Base-by-base conservation (phyloP, 2,329 filamentous ascomycete species). In the Neofusicoccum laricinum region DNA sequence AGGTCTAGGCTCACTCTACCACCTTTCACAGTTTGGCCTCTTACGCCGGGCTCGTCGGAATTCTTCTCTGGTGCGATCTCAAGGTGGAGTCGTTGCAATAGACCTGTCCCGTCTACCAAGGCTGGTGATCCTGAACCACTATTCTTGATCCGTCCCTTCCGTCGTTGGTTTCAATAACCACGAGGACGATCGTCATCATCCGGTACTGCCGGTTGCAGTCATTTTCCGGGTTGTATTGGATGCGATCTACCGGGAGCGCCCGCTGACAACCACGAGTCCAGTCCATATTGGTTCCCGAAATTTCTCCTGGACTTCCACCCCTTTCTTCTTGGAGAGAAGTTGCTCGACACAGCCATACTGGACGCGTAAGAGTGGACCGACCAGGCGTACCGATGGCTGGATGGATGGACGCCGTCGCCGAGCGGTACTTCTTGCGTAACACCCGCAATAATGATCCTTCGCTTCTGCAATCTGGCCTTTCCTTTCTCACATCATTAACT, bases 181-280 rank as follows among this genome's bases (percentile, higher is more conserved):
- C 14, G 12, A 2, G 19, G 2, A 3, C 41, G 14, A 21, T 38
- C 15, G 10, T 51, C 49, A 14, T 19, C 4, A 21, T 15, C 46
- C 21, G 46, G 46, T 32, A 12, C 21, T 17, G 30, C 49, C 49
- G 49, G 49, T 50, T 51, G 49, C 49, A 30, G 17, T n/a, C 51
- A 10, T 41, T 57, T 43, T 32, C 51, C 51, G 51, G 40, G 55
- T 58, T 25, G 12, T 41, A 14, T 12, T 36, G 49, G 10, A 43
- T 25, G n/a, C 21, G 55, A 59, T 59, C 55, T 59, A 36, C 55
- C 55, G 55, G 55, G 55, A 59, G 55, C 55, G 36, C 55, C 55
- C 55, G 55, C 30, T 59, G 55, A 59, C 55, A 58, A 11, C 15
- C 38, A 17, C 19, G 4, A 36, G n/a, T 36, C 38, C 12, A n/a